Conservation (phyloP, 768 basidiomycete species). For the Lactarius deliciosus region DNA sequence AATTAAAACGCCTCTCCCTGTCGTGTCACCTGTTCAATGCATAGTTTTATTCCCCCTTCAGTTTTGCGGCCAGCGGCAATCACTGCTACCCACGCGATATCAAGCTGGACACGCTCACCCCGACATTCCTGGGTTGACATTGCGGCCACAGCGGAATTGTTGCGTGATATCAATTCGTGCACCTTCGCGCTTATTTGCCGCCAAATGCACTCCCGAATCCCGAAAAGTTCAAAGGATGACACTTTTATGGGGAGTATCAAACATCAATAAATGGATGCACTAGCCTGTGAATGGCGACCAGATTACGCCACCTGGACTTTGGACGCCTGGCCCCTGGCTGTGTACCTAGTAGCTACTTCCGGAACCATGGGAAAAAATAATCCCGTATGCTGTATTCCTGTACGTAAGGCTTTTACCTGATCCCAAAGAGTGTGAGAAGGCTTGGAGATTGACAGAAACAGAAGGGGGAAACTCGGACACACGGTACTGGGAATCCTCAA, state of each 20-base stretch:
- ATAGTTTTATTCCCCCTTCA: neutral
- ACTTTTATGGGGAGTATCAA: slow-evolving; percentile 8
- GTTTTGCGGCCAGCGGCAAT: neutral
- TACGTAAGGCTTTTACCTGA: slow-evolving; percentile 18
- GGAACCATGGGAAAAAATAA: neutral
- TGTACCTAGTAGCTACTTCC: neutral
- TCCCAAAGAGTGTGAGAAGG: slow-evolving; percentile 3
- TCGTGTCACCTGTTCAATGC: neutral
- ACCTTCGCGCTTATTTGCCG: neutral
- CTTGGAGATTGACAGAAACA: neutral
- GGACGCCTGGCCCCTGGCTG: neutral
- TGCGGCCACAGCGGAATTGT: neutral
- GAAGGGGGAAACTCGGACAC: slow-evolving; percentile 3
- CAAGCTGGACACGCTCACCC: neutral
- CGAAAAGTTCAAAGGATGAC: slow-evolving; percentile 9
- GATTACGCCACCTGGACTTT: neutral
- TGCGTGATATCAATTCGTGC: neutral
- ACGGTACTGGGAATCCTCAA: neutral
- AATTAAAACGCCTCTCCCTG: neutral
- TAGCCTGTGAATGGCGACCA: slow-evolving; percentile 8
- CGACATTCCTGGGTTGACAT: slow-evolving; percentile 2
- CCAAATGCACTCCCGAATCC: neutral
- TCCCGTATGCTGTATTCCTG: neutral
- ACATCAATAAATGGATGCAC: neutral
- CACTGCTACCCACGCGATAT: neutral